Conservation (phyloP, 116 monocot genomes). For the Zostera marina region DNA sequence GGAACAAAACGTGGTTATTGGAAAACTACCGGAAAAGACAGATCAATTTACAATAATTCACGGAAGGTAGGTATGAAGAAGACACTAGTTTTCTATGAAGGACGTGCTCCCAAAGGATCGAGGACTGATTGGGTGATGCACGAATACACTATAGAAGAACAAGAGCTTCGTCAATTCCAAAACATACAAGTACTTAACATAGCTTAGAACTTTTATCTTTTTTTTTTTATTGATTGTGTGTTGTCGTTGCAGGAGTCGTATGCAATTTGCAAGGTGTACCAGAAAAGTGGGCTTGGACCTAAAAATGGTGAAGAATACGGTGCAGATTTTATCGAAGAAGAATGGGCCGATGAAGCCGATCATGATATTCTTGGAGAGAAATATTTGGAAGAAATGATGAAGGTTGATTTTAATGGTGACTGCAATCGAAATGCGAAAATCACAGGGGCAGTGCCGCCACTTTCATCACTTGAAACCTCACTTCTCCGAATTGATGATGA, state of each 20-base stretch:
- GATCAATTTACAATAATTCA: slow-evolving; percentile 18
- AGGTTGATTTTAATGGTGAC: no score
- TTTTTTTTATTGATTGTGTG: not conserved
- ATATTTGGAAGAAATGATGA: no score
- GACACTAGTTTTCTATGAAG: slow-evolving; percentile 53
- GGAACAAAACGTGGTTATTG: slow-evolving; percentile 48
- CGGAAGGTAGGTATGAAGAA: slow-evolving; percentile 45
- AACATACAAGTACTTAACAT: slow-evolving; percentile 10
- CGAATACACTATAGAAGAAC: slow-evolving; percentile 45
- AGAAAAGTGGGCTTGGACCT: slow-evolving; percentile 67
- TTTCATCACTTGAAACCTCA: no score
- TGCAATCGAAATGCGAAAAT: no score
- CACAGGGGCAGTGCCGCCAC: no score
- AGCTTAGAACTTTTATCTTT: not conserved
- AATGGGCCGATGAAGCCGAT: slow-evolving; percentile 34
- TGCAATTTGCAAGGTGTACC: slow-evolving; percentile 59
- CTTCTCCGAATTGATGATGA: no score
- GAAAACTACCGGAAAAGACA: slow-evolving; percentile 64
- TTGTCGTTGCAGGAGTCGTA: slow-evolving; percentile 28
- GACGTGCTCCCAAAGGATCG: slow-evolving; percentile 30
- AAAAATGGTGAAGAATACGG: slow-evolving; percentile 73
- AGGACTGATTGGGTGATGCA: slow-evolving; percentile 89
- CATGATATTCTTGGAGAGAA: no score
- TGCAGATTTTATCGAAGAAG: slow-evolving; percentile 52
- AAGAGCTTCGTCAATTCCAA: slow-evolving; percentile 17